Evolutionary conservation across 306 rosid species (phyloP).

Genomic region (Casuarina equisetifolia): DNA sequence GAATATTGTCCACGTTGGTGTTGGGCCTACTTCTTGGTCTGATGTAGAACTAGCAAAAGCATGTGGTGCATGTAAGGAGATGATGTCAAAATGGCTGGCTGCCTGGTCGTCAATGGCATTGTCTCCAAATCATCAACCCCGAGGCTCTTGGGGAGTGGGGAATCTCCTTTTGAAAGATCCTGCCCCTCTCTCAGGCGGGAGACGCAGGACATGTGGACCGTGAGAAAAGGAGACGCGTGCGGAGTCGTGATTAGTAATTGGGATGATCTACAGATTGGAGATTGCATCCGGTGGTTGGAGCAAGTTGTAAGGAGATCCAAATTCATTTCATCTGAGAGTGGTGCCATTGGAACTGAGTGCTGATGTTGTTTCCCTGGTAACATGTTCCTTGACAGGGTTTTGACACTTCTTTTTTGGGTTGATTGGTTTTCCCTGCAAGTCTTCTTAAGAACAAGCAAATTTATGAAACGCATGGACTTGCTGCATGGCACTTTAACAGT

Average conservation of each 20-base stretch:
- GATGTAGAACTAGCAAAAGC: slow-evolving; percentile 92
- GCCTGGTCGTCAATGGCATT: slow-evolving; percentile 73
- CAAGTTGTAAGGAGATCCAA: slow-evolving; percentile 83
- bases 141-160: slow-evolving; percentile 93
- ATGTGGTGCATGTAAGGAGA: slow-evolving; percentile 87
- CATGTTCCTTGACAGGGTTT: not conserved
- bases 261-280: slow-evolving; percentile 70
- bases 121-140: slow-evolving; percentile 55
- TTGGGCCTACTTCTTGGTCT: slow-evolving; percentile 80
- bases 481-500: not conserved
- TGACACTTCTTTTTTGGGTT: not conserved
- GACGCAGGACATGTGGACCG: slow-evolving; percentile 81
- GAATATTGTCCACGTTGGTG: slow-evolving; percentile 88
- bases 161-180: slow-evolving; percentile 69
- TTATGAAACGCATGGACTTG: not conserved
- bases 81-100: slow-evolving; percentile 86
- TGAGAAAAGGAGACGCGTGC: slow-evolving; percentile 83
- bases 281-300: slow-evolving; percentile 77
- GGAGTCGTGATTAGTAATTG: slow-evolving; percentile 64
- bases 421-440: not conserved
- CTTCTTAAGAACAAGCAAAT: not conserved
- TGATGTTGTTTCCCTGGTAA: slow-evolving; percentile 18
- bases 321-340: slow-evolving; percentile 86
- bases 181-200: slow-evolving; percentile 86
- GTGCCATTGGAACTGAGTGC: slow-evolving; percentile 92